Percentiles rank a stretch among this genome's conserved stretches.
Conservation (phyloP, 371 early-diverging fungal species). For the Apophysomyces sp. region DNA sequence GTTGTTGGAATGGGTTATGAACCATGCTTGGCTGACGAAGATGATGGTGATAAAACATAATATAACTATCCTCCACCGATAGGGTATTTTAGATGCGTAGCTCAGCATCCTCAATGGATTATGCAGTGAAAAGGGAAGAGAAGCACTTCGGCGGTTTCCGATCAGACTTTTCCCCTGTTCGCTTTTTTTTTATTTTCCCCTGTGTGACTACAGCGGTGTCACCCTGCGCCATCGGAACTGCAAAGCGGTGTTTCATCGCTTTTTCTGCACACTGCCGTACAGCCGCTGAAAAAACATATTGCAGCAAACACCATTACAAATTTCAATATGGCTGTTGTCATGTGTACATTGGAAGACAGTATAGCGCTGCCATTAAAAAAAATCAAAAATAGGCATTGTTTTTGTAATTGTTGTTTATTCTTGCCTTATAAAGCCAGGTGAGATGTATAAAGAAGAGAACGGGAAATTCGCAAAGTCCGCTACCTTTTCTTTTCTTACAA, state of each 20-base stretch:
- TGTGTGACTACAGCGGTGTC: not conserved
- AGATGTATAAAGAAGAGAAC: not conserved
- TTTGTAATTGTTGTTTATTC: not conserved
- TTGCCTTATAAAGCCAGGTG: not conserved
- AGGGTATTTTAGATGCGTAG: constrained; percentile 6
- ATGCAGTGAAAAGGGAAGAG: not conserved
- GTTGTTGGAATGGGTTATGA: constrained; percentile 12
- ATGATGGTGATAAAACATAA: not conserved
- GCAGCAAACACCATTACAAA: not conserved
- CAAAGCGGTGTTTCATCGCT: not conserved
- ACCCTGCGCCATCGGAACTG: not conserved
- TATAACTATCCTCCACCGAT: constrained; percentile 10
- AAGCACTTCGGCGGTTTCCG: not conserved
- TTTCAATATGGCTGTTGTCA: no score
- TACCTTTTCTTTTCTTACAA: not conserved
- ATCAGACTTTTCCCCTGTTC: not conserved
- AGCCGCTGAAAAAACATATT: not conserved
- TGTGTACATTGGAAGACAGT: no score
- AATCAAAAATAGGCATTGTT: constrained; percentile 5
- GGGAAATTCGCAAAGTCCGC: not conserved
- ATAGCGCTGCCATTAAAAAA: not conserved
- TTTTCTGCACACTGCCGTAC: not conserved
- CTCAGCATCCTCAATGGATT: not conserved
- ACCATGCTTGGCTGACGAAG: constrained; percentile 4
- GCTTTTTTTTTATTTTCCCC: not conserved